phyloP scores from a whole-genome alignment of 2,329 filamentous ascomycete genomes.

The Tolypocladium tundrense region DNA sequence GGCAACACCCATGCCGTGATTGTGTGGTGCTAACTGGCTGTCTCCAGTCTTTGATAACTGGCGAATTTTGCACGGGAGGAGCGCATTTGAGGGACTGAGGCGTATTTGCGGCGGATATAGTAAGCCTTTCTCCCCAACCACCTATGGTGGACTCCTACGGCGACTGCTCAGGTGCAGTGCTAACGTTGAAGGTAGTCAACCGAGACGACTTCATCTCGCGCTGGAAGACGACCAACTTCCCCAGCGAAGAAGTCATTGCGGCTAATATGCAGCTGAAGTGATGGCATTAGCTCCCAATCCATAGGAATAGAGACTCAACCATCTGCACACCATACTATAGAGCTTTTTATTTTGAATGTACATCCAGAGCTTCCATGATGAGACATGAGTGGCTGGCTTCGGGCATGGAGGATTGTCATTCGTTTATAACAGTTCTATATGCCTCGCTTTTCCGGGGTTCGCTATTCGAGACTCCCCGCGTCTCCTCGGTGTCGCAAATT shows the following conservation, averaged over 20 bases:
- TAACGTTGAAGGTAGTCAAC: constrained; percentile 42
- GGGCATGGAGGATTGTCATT: too few species aligned
- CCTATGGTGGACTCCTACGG: not conserved
- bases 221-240: constrained; percentile 61
- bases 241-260: constrained; percentile 31
- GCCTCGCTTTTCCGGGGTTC: too few species aligned
- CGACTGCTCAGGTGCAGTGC: not conserved
- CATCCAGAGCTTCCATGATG: too few species aligned
- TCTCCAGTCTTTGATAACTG: constrained; percentile 83
- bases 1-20: not conserved
- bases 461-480: too few species aligned
- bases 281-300: not conserved
- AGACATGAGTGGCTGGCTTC: too few species aligned
- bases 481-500: too few species aligned
- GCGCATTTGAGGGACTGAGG: constrained; percentile 71
- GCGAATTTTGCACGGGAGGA: constrained; percentile 82
- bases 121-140: constrained; percentile 34
- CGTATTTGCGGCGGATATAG: constrained; percentile 88
- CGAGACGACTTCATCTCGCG: constrained; percentile 73
- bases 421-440: too few species aligned
- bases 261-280: constrained; percentile 20
- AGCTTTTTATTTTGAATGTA: too few species aligned
- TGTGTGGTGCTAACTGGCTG: not conserved
- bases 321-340: too few species aligned
- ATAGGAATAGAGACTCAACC: not conserved